Evolutionary conservation across 305 asterid genomes (phyloP), one percentile per base, ranked within the genome.

Genomic region (Rubia balearica): DNA sequence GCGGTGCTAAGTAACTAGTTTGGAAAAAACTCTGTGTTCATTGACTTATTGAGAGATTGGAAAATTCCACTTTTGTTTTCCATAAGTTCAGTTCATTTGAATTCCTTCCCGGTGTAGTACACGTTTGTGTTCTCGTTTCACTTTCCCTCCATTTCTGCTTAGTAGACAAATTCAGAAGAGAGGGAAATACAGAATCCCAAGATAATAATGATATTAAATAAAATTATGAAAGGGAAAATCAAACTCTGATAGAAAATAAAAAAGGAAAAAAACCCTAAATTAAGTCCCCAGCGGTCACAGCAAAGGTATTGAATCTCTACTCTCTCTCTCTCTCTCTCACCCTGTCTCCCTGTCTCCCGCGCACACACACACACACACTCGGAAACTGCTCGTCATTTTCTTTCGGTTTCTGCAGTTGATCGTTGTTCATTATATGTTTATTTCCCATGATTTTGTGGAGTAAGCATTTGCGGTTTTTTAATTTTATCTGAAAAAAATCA

Each of bases 161-260:
- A 65, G 72, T 51, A 24, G 38, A 48, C 71, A 51, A 51, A 17
- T 30, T 30, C 43, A 67, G 72, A 74, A 66, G 59, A 79, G 79
- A 85, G 86, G 81, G 83, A 84, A 82, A 68, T 69, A 75, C 77
- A 75, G 77, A 82, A 56, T 63, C 56, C 66, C 73, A 60, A 73
- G 74, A 80, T 48, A 48, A 41, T 41, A 41, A 1, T 41, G 12
- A 46, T 8, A 49, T 3, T 46, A 46, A 46, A 3, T 13, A 21
- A 43, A 61, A 77, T 4, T 62, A 75, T 45, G 40, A 27, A 2
- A n/a, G 57, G 40, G 14, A 7, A 36, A 46, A 57, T 49, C 38
- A 69, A 65, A 38, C 67, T 69, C 57, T 51, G 16, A n/a, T 51
- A 51, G 57, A 71, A 51, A 62, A 36, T 63, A 22, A 24, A 24